These are phyloP conservation scores for Vinca minor DNA, from an alignment of 257 asterid species.

Conservation along the genomic window DNA sequence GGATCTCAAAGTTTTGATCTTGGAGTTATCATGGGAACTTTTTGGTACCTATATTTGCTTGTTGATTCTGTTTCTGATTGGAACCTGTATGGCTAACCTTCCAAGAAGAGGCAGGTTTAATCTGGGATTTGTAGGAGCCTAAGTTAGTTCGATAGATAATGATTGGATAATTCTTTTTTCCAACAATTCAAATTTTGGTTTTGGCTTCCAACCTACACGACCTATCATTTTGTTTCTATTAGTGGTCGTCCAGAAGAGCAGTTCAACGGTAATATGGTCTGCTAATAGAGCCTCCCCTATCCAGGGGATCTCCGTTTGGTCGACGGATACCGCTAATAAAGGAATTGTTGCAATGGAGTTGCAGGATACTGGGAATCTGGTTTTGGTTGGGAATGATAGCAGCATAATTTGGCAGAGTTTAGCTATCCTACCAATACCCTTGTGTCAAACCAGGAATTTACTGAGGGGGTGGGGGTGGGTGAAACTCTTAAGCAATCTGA, in stretches of 20 bases:
- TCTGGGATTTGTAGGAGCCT: conserved; percentile 63
- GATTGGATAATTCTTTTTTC: conserved; percentile 63
- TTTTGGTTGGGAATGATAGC: conserved; percentile 47
- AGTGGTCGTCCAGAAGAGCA: conserved; percentile 56
- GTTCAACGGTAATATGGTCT: conserved; percentile 69
- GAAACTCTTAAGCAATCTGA: conserved; percentile 52
- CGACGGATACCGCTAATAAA: conserved; percentile 44
- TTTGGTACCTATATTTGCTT: conserved; percentile 24
- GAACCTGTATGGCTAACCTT: conserved; percentile 43
- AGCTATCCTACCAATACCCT: conserved; percentile 72
- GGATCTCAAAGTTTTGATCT: too few relatives aligned
- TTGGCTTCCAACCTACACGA: conserved; percentile 53
- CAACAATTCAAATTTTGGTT: conserved; percentile 58
- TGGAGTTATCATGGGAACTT: conserved; percentile 39
- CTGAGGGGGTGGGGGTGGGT: conserved; percentile 60
- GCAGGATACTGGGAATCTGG: conserved; percentile 68
- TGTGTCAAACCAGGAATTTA: conserved; percentile 51
- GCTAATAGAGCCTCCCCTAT: conserved; percentile 68
- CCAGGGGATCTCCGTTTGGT: conserved; percentile 50
- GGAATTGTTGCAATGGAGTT: conserved; percentile 63
- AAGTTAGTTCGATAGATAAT: conserved; percentile 67
- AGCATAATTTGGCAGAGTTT: conserved; percentile 68
- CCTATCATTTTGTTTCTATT: conserved; percentile 62
- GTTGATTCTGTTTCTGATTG: conserved; percentile 23
- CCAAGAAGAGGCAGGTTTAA: conserved; percentile 47